Evolutionary conservation across 2,329 filamentous ascomycete species (phyloP), one percentile per base, ranked within the genome.

Genomic region (Endocalyx cinctus): DNA sequence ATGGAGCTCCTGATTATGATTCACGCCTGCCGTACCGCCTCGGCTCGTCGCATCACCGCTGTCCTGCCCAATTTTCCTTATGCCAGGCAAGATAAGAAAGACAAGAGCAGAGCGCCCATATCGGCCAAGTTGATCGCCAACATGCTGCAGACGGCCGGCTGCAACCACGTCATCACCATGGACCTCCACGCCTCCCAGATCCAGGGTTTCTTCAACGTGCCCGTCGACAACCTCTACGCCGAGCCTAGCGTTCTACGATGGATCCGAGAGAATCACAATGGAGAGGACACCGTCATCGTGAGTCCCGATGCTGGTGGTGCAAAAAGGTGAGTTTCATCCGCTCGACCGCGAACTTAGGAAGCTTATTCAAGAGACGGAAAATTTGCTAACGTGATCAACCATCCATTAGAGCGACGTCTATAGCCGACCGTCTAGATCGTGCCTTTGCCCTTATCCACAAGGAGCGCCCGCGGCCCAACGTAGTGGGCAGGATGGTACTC

Each of bases 1-100:
- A 97, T 98, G 90, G 90, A 98, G 66, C 77, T 97, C 23, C 77
- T 97, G 47, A 96, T 97, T 66, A 95, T 96, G 82, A 94, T 96
- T 63, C 94, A 94, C 58, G 90, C 90, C 44, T 96, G 90, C 72
- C 67, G 69, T 27, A 74, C 69, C 19, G 71, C 71, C 22, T 70
- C 65, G 27, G 90, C 90, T 10, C 81, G 89, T 45, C 85, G 90
- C 45, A 95, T 97, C 65, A 96, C 90, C 15, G 90, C 88, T 44
- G 87, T 96, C 45, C 85, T 96, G 32, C 90, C 90, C 47, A 96
- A 94, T 65, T 97, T 95, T 65, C 89, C 89, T 17, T 97, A 97
- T 57, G 89, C 90, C 11, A 81, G 90, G 31, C 90, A 97, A 66
- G 92, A 97, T 64, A 97, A 97, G 72, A 97, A 97, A 67, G 89